phyloP scores from a whole-genome alignment of 2,329 filamentous ascomycete species.

The Aspergillus glaucus region DNA sequence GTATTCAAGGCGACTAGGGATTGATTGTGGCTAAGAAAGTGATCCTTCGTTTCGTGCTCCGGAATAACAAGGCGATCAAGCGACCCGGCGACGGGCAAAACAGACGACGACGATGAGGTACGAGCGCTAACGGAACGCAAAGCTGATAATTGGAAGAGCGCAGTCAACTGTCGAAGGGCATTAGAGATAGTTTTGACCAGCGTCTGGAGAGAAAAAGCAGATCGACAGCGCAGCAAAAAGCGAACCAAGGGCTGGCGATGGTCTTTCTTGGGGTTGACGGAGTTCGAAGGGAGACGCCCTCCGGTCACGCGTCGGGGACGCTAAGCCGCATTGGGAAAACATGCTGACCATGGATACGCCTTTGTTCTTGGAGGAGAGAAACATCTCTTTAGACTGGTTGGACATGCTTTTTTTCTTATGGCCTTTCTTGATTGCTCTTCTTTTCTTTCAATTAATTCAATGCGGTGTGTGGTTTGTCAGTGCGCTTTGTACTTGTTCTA shows the following conservation, averaged over 20 bases:
- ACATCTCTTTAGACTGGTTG: too few species aligned
- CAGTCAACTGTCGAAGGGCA: conserved; percentile 14
- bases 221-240: conserved; percentile 2
- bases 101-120: conserved; percentile 1
- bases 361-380: too few species aligned
- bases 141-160: conserved; percentile 8
- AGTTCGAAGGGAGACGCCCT: conserved; percentile 23
- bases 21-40: too few species aligned
- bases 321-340: conserved; percentile 24
- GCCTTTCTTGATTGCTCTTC: too few species aligned
- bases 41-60: conserved; percentile 9
- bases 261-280: conserved; percentile 15
- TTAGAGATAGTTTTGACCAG: conserved; percentile 18
- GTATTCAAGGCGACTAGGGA: too few species aligned
- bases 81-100: conserved; percentile 4
- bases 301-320: conserved; percentile 34
- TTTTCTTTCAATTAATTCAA: too few species aligned
- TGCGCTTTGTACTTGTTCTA: too few species aligned
- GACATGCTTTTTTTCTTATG: too few species aligned
- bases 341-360: too few species aligned
- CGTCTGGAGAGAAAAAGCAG: conserved; percentile 15
- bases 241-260: conserved; percentile 13
- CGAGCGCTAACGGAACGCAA: conserved; percentile 16
- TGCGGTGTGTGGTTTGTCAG: too few species aligned
- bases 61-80: conserved; percentile 11